Percentiles rank a stretch among this genome's conserved stretches.
Evolutionary conservation across 495 filamentous ascomycete genomes (phyloP).

Genomic region (Annulohypoxylon stygium): DNA sequence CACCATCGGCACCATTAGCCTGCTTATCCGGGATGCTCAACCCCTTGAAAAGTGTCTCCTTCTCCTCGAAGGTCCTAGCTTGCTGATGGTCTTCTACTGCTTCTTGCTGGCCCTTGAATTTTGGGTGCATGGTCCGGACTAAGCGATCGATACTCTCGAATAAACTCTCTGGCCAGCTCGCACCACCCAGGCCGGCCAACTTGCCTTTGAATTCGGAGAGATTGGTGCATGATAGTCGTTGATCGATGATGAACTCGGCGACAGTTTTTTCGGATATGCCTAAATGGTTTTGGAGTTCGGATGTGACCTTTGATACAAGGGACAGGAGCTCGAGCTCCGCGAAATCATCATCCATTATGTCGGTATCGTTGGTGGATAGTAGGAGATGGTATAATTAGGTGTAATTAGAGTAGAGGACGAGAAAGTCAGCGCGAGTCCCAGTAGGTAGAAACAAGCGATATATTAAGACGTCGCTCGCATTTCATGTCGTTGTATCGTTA

Average conservation of each 20-base stretch:
- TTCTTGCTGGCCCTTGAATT: constrained; percentile 69
- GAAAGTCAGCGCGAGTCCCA: constrained; percentile 20
- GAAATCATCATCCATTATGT: constrained; percentile 83
- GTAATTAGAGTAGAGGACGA: neutral
- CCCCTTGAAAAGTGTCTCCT: constrained; percentile 87
- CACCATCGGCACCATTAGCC: constrained; percentile 63
- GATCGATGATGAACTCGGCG: constrained; percentile 93
- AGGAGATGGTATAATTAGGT: neutral
- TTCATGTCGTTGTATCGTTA: constrained; percentile 23
- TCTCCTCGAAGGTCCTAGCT: constrained; percentile 64
- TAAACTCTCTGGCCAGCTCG: constrained; percentile 90
- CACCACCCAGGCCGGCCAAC: constrained; percentile 78
- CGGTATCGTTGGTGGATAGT: constrained; percentile 8
- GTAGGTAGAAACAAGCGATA: constrained; percentile 33
- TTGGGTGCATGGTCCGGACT: constrained; percentile 90
- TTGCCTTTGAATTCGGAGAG: constrained; percentile 77
- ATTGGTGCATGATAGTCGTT: constrained; percentile 79
- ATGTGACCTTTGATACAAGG: constrained; percentile 93
- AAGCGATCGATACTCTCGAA: constrained; percentile 92
- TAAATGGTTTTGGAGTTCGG: constrained; percentile 93
- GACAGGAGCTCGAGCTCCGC: constrained; percentile 91
- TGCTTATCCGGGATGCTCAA: constrained; percentile 88
- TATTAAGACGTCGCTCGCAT: constrained; percentile 21
- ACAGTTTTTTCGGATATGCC: constrained; percentile 94
- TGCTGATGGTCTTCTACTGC: constrained; percentile 58